phyloP scores from a whole-genome alignment of 306 rosid species.

The Gleditsia sinensis region DNA sequence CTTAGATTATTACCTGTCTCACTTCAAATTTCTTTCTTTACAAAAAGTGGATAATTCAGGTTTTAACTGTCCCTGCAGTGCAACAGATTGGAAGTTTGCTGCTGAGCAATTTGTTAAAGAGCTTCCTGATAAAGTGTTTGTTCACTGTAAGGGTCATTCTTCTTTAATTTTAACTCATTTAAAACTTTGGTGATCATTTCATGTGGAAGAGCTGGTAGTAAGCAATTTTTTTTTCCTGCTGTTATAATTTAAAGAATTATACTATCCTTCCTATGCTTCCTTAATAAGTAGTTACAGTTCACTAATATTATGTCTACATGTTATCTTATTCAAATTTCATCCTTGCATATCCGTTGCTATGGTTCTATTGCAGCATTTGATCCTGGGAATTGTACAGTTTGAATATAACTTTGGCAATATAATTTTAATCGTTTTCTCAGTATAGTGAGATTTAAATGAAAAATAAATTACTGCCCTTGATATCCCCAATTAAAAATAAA shows the following conservation, averaged over 20 bases:
- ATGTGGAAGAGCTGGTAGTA: neutral
- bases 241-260: neutral
- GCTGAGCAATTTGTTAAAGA: slow-evolving; percentile 80
- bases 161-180: neutral
- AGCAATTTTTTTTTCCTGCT: slow-evolving; percentile 1
- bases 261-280: neutral
- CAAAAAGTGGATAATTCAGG: slow-evolving; percentile 18
- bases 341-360: neutral
- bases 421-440: neutral
- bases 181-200: slow-evolving; percentile 20
- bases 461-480: too few species aligned
- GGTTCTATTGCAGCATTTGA: neutral
- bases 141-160: slow-evolving; percentile 69
- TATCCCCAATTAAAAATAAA: too few species aligned
- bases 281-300: neutral
- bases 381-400: neutral
- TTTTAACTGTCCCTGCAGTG: slow-evolving; percentile 56
- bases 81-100: slow-evolving; percentile 88
- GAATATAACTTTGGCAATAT: neutral
- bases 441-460: neutral
- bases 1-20: neutral
- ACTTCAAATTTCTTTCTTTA: neutral
- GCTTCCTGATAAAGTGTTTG: slow-evolving; percentile 81
- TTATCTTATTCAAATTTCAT: neutral
- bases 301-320: neutral